Conservation (phyloP, 2,329 filamentous ascomycete genomes). For the Cephalotrichum gorgonifer region DNA sequence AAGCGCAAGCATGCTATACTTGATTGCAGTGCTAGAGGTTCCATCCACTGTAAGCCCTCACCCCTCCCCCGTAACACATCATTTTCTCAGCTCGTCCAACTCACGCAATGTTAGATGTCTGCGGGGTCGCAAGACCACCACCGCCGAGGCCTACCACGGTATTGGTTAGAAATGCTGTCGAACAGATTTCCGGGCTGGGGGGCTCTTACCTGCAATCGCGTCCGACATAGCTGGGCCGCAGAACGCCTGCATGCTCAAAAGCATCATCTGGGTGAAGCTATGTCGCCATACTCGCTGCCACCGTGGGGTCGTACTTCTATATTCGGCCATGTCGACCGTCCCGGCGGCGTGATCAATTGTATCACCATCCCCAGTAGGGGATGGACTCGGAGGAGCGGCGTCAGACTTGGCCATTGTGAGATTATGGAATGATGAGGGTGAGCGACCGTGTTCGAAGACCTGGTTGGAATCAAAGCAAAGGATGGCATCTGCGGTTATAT, state of each 20-base stretch:
- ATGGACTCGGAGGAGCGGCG: background rate
- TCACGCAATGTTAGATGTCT: slow-evolving; percentile 29
- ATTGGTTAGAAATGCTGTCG: background rate
- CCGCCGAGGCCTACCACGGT: slow-evolving; percentile 23
- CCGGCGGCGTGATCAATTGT: background rate
- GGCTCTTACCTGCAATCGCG: slow-evolving; percentile 22
- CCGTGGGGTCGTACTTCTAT: slow-evolving; percentile 17
- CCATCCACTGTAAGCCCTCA: background rate
- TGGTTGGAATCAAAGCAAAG: too few relatives aligned
- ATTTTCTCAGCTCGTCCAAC: slow-evolving; percentile 7
- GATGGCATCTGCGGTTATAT: too few relatives aligned
- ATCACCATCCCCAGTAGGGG: background rate
- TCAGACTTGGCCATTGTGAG: slow-evolving; percentile 1
- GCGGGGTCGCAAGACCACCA: slow-evolving; percentile 31
- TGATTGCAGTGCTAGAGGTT: slow-evolving; percentile 1
- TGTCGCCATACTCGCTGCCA: slow-evolving; percentile 35
- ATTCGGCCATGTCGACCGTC: slow-evolving; percentile 24
- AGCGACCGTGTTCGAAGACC: too few relatives aligned
- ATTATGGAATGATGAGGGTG: background rate
- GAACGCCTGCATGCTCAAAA: slow-evolving; percentile 34
- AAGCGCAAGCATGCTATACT: slow-evolving; percentile 17
- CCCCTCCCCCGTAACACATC: background rate
- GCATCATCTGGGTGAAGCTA: slow-evolving; percentile 37
- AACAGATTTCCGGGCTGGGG: background rate
- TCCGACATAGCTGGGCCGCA: slow-evolving; percentile 29